Conservation (phyloP, 768 basidiomycete genomes). For the Auricularia sp. region DNA sequence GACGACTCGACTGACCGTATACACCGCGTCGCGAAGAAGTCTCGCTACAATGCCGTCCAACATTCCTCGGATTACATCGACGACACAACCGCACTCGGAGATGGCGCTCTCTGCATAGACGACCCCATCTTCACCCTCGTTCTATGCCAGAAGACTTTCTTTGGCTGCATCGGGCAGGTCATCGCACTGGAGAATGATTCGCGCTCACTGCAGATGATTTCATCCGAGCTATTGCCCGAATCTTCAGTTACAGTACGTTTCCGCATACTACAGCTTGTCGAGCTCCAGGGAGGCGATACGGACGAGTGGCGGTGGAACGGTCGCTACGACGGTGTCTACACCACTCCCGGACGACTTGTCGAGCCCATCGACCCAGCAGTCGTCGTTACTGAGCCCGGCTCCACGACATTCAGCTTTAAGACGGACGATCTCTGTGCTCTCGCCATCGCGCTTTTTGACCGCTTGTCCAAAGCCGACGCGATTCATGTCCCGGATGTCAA, state of each 20-base stretch:
- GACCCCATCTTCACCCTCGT: too few species aligned
- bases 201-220: neutral
- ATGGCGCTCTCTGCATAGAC: too few species aligned
- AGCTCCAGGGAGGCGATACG: neutral
- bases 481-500: neutral
- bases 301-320: neutral
- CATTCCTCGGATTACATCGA: too few species aligned
- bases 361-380: neutral
- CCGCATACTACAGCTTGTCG: neutral
- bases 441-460: neutral
- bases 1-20: too few species aligned
- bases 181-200: neutral
- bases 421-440: neutral
- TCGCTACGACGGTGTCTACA: neutral
- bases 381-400: neutral
- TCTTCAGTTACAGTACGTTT: neutral
- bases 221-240: neutral
- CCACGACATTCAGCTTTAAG: neutral
- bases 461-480: neutral
- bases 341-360: neutral
- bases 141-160: too few species aligned
- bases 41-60: too few species aligned
- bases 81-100: too few species aligned
- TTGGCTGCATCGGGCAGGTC: too few species aligned
- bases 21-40: too few species aligned